A percentile compares a stretch with the other conserved stretches of the same genome.
phyloP scores from a whole-genome alignment of 169 alveolate species.

The Eimeria sp. region DNA sequence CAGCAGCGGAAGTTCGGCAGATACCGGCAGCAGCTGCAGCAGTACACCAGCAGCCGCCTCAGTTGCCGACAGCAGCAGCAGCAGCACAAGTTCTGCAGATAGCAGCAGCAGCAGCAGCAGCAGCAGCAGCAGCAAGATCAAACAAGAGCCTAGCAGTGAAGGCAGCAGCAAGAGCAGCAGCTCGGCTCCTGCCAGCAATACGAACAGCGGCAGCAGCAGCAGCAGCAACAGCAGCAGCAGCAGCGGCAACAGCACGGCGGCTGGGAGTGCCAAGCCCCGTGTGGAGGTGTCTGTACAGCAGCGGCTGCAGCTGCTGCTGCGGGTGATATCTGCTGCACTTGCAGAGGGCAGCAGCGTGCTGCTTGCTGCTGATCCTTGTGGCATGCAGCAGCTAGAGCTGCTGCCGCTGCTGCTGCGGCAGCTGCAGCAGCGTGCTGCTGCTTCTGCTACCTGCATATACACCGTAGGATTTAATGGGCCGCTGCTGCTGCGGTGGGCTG shows the following conservation, averaged over 20 bases:
- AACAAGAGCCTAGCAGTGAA: not conserved
- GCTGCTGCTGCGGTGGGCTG: slow-evolving; percentile 74
- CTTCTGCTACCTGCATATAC: slow-evolving; percentile 37
- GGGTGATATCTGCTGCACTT: slow-evolving; percentile 6
- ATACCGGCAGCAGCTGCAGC: not conserved
- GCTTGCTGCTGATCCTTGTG: slow-evolving; percentile 58
- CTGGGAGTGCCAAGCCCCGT: not conserved
- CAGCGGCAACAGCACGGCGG: not conserved
- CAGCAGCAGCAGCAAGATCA: slow-evolving; percentile 34
- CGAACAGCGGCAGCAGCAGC: slow-evolving; percentile 26
- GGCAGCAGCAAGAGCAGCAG: slow-evolving; percentile 25
- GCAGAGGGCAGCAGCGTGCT: slow-evolving; percentile 65
- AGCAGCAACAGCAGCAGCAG: slow-evolving; percentile 48
- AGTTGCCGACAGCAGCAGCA: not conserved
- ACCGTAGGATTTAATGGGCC: slow-evolving; percentile 67
- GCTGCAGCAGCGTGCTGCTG: not conserved
- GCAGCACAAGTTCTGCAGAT: not conserved
- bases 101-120: not conserved
- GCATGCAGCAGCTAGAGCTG: slow-evolving; percentile 65
- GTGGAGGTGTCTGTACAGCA: slow-evolving; percentile 43
- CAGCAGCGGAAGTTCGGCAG: too few relatives aligned
- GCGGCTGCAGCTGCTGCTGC: slow-evolving; percentile 51
- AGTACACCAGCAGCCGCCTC: not conserved
- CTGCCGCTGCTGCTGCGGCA: slow-evolving; percentile 57
- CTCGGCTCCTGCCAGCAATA: not conserved